Evolutionary conservation across 225 moss, liverwort and hornwort genomes (phyloP).

Genomic region (Asterella californica): DNA sequence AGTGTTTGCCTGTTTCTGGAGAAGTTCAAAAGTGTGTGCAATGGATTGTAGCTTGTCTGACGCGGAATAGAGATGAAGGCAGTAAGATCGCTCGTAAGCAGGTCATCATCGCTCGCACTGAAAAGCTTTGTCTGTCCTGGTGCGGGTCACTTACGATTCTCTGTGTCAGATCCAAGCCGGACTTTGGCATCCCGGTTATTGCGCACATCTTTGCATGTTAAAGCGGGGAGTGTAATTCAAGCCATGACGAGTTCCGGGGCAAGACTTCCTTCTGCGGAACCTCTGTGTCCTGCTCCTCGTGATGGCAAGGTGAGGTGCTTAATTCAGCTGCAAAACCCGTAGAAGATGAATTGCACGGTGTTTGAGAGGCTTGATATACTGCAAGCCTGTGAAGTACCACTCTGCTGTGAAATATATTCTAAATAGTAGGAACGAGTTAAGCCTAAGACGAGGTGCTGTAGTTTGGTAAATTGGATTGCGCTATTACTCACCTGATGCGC

Average conservation of each 20-base stretch:
- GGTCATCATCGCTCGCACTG: not conserved
- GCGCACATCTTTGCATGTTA: not conserved
- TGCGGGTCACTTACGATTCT: not conserved
- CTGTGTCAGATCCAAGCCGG: not conserved
- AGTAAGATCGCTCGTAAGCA: not conserved
- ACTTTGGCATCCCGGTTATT: not conserved
- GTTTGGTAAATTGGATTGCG: too few species aligned
- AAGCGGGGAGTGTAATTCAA: conserved; percentile 7
- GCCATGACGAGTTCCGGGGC: conserved; percentile 57
- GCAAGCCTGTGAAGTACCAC: not conserved
- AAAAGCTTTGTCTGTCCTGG: not conserved
- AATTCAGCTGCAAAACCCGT: not conserved
- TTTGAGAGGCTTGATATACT: not conserved
- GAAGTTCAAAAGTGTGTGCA: too few species aligned
- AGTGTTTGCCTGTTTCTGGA: too few species aligned
- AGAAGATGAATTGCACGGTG: not conserved
- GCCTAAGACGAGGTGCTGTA: too few species aligned
- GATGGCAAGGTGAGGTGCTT: conserved; percentile 46
- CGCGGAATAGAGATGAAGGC: conserved; percentile 1
- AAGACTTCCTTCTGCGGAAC: conserved; percentile 50
- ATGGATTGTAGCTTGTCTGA: not conserved
- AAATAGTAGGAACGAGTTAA: too few species aligned
- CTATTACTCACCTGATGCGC: too few species aligned
- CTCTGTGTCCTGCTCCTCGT: conserved; percentile 50
- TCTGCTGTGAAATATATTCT: not conserved